phyloP scores from a whole-genome alignment of 441 rosid genomes.

The Manihot esculenta region DNA sequence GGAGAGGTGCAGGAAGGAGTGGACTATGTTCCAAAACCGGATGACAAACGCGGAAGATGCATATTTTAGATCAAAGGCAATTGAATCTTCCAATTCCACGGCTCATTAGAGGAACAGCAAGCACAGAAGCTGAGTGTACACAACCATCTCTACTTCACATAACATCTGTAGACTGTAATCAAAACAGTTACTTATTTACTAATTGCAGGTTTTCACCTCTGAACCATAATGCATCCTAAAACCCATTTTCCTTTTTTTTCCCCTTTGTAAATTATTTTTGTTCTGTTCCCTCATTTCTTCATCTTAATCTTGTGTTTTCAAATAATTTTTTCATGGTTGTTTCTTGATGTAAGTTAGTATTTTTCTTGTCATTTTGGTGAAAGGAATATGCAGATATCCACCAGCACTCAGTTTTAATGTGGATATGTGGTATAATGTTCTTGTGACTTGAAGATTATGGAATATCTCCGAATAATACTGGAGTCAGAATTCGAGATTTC shows the following conservation, averaged over 20 bases:
- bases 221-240: not conserved
- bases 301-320: no score
- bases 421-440: no score
- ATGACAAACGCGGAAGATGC: slow-evolving; percentile 63
- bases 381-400: no score
- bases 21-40: slow-evolving; percentile 76
- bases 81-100: slow-evolving; percentile 40
- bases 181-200: slow-evolving; percentile 17
- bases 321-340: no score
- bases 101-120: slow-evolving; percentile 28
- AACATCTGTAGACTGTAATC: slow-evolving; percentile 29
- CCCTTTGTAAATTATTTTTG: not conserved
- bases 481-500: no score
- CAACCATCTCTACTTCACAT: slow-evolving; percentile 21
- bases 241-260: not conserved
- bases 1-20: slow-evolving; percentile 86
- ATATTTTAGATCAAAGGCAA: slow-evolving; percentile 42
- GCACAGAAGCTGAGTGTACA: slow-evolving; percentile 22
- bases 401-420: no score
- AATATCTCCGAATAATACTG: no score
- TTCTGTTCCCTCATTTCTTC: no score
- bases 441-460: no score
- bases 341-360: no score
- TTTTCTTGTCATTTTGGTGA: no score
- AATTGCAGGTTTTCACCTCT: slow-evolving; percentile 15